phyloP scores from a whole-genome alignment of 805 yeast species.

The Yarrowia keelungensis region DNA sequence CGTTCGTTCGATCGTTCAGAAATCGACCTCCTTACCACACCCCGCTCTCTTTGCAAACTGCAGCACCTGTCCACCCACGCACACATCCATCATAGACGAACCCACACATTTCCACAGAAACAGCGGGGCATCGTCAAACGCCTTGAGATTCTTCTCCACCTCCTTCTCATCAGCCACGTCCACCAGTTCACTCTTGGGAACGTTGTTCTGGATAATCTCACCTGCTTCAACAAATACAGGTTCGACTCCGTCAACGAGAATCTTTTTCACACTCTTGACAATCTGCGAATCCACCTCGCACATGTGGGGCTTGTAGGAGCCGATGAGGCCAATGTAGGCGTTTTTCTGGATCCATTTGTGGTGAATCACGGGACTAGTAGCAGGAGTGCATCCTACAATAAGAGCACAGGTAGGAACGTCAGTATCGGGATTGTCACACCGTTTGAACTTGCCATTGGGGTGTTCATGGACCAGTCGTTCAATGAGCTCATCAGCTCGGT shows the following conservation, averaged over 20 bases:
- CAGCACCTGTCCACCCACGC: slow-evolving; percentile 22
- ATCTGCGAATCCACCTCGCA: slow-evolving; percentile 23
- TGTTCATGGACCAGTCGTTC: slow-evolving; percentile 1
- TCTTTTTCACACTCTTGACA: slow-evolving; percentile 10
- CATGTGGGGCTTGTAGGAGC: slow-evolving; percentile 38
- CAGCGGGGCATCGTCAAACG: slow-evolving; percentile 4
- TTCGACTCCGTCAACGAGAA: slow-evolving; percentile 23
- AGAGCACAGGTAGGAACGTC: slow-evolving; percentile 18
- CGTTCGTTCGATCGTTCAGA: background rate
- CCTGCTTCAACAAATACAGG: slow-evolving; percentile 32
- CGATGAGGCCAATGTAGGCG: slow-evolving; percentile 30
- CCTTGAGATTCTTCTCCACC: background rate
- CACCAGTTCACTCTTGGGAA: background rate
- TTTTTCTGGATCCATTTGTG: slow-evolving; percentile 20
- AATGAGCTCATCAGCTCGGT: slow-evolving; percentile 21
- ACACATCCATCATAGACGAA: slow-evolving; percentile 30
- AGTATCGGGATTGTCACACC: background rate
- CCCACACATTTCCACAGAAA: slow-evolving; percentile 38
- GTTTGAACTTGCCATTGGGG: slow-evolving; percentile 8
- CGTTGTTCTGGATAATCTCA: slow-evolving; percentile 28
- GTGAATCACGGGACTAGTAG: slow-evolving; percentile 20
- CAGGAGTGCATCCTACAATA: slow-evolving; percentile 29
- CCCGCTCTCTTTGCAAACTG: slow-evolving; percentile 31
- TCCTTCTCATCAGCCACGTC: background rate
- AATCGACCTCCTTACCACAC: slow-evolving; percentile 25